Percentiles rank a stretch among this genome's conserved stretches.
These are phyloP conservation scores for Seiridium cupressi DNA, from an alignment of 2,329 filamentous ascomycete species.

Conservation along the genomic window DNA sequence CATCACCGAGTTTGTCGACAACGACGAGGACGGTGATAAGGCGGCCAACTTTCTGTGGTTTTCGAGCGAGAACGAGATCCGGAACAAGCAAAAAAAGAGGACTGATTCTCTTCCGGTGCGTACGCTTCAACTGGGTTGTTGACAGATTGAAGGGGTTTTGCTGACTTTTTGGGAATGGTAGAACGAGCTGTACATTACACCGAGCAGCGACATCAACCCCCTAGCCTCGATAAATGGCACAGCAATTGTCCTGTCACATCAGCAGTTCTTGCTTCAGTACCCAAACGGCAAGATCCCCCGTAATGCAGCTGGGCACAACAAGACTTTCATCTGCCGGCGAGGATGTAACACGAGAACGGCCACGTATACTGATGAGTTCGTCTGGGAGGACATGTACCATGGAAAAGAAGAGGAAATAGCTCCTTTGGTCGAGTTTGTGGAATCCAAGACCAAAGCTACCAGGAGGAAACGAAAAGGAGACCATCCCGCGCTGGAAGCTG, in stretches of 20 bases:
- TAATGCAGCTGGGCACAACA: constrained; percentile 72
- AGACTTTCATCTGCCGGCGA: constrained; percentile 84
- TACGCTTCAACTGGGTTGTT: not conserved
- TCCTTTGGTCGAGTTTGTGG: constrained; percentile 64
- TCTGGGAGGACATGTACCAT: constrained; percentile 82
- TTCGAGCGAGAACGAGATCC: constrained; percentile 84
- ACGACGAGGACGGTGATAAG: constrained; percentile 72
- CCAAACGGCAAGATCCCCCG: constrained; percentile 75
- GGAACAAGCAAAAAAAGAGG: constrained; percentile 78
- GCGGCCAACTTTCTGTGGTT: constrained; percentile 95
- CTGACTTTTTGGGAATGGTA: constrained; percentile 26
- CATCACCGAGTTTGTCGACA: constrained; percentile 76
- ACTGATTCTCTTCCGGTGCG: constrained; percentile 69
- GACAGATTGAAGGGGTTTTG: not conserved
- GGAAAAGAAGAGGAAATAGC: constrained; percentile 65
- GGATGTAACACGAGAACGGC: constrained; percentile 87
- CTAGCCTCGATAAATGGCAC: constrained; percentile 88
- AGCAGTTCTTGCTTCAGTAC: constrained; percentile 65
- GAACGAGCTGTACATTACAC: constrained; percentile 91
- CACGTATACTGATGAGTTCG: constrained; percentile 87
- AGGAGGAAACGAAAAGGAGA: constrained; percentile 42
- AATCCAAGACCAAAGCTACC: constrained; percentile 70
- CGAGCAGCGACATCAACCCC: constrained; percentile 83
- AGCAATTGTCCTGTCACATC: constrained; percentile 73
- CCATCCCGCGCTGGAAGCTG: constrained; percentile 25